A percentile compares a stretch with the other conserved stretches of the same genome.
These are phyloP conservation scores for Tranzscheliella williamsii DNA, from an alignment of 1,284 basidiomycete genomes.

Conservation along the genomic window DNA sequence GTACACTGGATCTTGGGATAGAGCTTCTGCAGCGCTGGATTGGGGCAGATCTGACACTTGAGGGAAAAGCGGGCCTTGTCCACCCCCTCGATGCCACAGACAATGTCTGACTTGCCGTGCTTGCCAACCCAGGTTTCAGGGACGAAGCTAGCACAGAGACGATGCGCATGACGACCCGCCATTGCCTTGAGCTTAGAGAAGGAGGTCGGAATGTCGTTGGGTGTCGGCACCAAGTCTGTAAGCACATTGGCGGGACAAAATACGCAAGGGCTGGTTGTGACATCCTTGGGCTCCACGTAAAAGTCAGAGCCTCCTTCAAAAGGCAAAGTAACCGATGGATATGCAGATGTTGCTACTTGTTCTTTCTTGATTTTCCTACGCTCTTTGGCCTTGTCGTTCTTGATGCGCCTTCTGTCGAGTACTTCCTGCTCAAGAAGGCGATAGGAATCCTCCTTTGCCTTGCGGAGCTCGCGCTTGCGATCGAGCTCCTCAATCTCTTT, in stretches of 20 bases:
- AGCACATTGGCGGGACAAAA: conserved; percentile 59
- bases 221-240: conserved; percentile 41
- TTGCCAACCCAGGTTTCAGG: conserved; percentile 56
- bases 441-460: conserved; percentile 18
- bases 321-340: conserved; percentile 5
- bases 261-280: conserved; percentile 53
- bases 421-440: conserved; percentile 31
- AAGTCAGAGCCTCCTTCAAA: conserved; percentile 30
- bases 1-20: conserved; percentile 93
- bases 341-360: conserved; percentile 14
- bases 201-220: conserved; percentile 12
- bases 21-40: conserved; percentile 70
- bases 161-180: conserved; percentile 46
- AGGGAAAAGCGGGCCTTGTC: conserved; percentile 51
- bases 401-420: conserved; percentile 23
- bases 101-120: conserved; percentile 31
- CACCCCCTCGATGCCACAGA: conserved; percentile 49
- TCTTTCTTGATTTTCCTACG: conserved; percentile 21
- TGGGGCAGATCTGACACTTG: conserved; percentile 82
- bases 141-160: conserved; percentile 54
- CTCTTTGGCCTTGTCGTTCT: conserved; percentile 35
- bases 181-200: conserved; percentile 24
- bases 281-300: conserved; percentile 22
- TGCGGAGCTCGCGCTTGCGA: conserved; percentile 66
- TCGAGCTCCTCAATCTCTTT: conserved; percentile 51